Evolutionary conservation across 805 yeast species (phyloP), one percentile per base, ranked within the genome.

Genomic region (Wickerhamomyces xylosicus): DNA sequence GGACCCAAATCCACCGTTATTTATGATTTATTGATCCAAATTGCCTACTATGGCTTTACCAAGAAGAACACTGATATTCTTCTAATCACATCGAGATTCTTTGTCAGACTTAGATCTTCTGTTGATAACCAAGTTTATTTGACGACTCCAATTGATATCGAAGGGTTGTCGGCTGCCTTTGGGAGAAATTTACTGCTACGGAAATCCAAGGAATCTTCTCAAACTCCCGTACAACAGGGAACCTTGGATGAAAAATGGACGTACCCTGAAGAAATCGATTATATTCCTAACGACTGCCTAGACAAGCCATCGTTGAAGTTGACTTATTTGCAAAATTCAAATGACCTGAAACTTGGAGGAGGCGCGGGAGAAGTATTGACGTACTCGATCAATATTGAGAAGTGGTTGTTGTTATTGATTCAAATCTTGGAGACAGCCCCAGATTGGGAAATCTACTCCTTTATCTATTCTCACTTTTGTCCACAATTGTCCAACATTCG

Each of bases 401-500:
- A 55, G 14, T 73, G 87, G 80, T 55, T 81, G 8, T 51, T 62
- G 0, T 42, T 76, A 11, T 72, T 78, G 5, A 53, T 71, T 10
- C 58, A 61, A 6, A 63, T 78, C 1, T 50, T 83, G 46, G 69
- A 70, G 11, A 62, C 64, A 3, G 77, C 77, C 31, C 63, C 72
- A 15, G 70, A 72, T 42, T 84, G 90, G 92, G 90, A 81, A 44
- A 53, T 75, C 1, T 84, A 78, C 54, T 75, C 87, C 0, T 80
- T 66, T 49, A 56, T 77, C 1, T 63, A 79, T 65, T 74, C 82
- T 0, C 85, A 81, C 54, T 65, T 83, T 39, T 77, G 86, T 48
- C 73, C 85, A 0, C 94, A 84, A 49, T 50, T 85, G 22, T 64
- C 83, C 10, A 79, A 77, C 47, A 53, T 76, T 45, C 58, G 57